Evolutionary conservation across 352 stramenopile genomes (phyloP).

Genomic region (Phytophthora fragariae): DNA sequence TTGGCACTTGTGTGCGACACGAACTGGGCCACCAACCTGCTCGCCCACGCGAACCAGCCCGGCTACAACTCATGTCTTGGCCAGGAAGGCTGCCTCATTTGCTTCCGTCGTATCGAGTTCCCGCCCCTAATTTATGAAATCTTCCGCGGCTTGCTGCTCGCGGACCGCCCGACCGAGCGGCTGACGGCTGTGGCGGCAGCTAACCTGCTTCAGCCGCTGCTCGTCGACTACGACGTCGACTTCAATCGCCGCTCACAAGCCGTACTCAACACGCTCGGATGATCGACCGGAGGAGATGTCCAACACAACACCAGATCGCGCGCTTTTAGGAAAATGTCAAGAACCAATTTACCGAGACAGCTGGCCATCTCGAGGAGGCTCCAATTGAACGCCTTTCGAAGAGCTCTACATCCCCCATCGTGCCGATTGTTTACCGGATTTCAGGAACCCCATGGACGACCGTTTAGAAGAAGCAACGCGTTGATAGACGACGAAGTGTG

Average conservation of each 20-base stretch:
- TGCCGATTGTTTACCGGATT: neutral
- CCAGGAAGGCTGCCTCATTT: conserved; percentile 81
- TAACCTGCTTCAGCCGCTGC: conserved; percentile 61
- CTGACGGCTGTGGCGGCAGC: conserved; percentile 64
- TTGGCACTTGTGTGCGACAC: conserved; percentile 75
- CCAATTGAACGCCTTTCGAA: neutral
- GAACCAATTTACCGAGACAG: neutral
- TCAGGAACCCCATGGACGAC: neutral
- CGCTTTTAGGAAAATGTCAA: conserved; percentile 15
- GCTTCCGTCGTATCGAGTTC: conserved; percentile 81
- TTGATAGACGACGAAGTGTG: conserved; percentile 25
- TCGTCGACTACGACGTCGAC: conserved; percentile 68
- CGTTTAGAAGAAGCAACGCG: neutral
- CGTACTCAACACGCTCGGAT: conserved; percentile 55
- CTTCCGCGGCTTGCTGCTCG: conserved; percentile 65
- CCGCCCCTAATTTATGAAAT: conserved; percentile 81
- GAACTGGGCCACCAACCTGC: conserved; percentile 77
- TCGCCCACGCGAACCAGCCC: conserved; percentile 59
- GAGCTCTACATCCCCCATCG: neutral
- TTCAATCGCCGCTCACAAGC: conserved; percentile 56
- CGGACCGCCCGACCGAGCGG: conserved; percentile 55
- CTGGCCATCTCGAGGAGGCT: neutral
- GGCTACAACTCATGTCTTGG: conserved; percentile 53
- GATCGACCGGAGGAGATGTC: conserved; percentile 1
- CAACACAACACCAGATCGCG: neutral